Evolutionary conservation across 352 stramenopile species (phyloP), one percentile per base, ranked within the genome.

Genomic region (Phytophthora uliginosa): DNA sequence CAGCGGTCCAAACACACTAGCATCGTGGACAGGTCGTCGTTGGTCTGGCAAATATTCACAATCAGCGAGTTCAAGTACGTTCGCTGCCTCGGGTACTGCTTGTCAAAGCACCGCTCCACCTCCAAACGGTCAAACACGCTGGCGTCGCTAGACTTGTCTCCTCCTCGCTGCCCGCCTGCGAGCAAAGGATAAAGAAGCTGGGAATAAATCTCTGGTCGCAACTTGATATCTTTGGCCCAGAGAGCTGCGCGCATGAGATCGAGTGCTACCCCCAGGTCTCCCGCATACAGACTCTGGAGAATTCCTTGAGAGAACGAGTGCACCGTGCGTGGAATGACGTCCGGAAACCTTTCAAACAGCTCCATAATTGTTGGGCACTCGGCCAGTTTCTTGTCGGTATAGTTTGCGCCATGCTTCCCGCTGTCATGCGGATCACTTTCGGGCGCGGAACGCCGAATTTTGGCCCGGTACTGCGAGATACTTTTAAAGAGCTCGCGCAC

Each of bases 41-140:
- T 89, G 2, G 83, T 85, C 47, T 90, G 81, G 48, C 86, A 94
- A 22, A 92, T 73, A 53, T 92, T 91, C n/a, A 94, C 51, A 20
- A 94, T 67, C 45, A 92, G 75, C 12, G 86, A 72, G 59, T 90
- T 88, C 36, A 94, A 54, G 15, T 76, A 51, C 18, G 62, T 59
- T 48, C 81, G 81, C 51, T 83, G 26, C 6, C 66, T 58, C 18
- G 75, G 76, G 54, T 94, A 73, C 59, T 88, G 79, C 18, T 45
- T 66, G 53, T 94, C 81, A 55, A 82, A 94, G n/a, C 84, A 78
- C n/a, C 77, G 76, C 73, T 94, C 83, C 20, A 92, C 66, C 52
- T 90, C 79, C 1, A 84, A 56, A 8, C 81, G 62, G 15, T 88
- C 75, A 31, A 90, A 78, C 50, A 86, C 73, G 48, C 84, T 85